Evolutionary conservation across 495 filamentous ascomycete genomes (phyloP), one percentile per base, ranked within the genome.

Genomic region (Letharia columbiana): DNA sequence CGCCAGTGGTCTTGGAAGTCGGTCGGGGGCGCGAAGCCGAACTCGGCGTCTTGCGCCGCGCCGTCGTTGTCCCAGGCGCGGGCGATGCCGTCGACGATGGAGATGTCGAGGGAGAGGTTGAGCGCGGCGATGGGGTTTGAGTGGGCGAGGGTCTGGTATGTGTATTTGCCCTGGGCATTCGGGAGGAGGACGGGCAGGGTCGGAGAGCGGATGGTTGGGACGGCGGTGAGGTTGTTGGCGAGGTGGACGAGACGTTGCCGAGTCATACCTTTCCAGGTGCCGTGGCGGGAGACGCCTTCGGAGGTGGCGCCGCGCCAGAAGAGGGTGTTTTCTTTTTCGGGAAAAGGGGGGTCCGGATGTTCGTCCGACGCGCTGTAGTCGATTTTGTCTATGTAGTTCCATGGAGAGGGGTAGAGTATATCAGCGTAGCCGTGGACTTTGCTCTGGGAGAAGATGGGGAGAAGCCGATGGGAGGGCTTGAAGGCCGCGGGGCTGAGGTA

Each of bases 401-500:
- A 78, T 2, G 80, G 73, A 63, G 77, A 77, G 41, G 83, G 75
- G 73, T 76, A 81, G 40, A 79, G 68, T 59, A 78, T 81, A 68
- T 82, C 79, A 68, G 75, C 76, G 70, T 79, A 80, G 20, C 84
- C 85, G 41, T 80, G 77, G 6, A 86, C 80, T 58, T 90, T 89
- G 61, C 85, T 86, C 67, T 89, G 82, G 65, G 87, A 89, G 77
- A 93, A 93, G 37, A 93, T 75, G 0, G 90, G 90, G 3, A 88
- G 68, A 15, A 92, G 77, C 8, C 87, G 81, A 58, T 86, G 82
- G 0, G 86, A 76, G 1, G 85, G 80, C 54, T 84, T 83, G 64
- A 86, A 81, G 10, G 84, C 80, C 1, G 89, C 79, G 0, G 89
- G 83, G 0, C 81, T 86, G 40, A 88, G 79, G 73, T 89, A 79